Conservation (phyloP, 2,329 filamentous ascomycete genomes). For the Beauveria sp. region DNA sequence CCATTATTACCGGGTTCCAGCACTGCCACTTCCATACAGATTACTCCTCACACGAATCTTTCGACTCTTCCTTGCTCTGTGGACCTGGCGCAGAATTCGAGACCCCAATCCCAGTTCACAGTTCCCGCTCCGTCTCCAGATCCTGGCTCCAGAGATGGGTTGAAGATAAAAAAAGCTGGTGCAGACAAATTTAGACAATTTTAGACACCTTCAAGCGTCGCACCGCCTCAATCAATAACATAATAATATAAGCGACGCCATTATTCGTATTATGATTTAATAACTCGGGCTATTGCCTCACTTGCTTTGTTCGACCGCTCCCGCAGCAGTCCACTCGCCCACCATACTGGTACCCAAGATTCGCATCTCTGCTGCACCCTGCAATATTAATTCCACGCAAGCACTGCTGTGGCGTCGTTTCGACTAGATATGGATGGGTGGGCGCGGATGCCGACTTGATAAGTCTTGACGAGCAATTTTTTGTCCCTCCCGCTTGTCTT, state of each 20-base stretch:
- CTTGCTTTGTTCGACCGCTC: not conserved
- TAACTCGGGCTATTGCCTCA: not conserved
- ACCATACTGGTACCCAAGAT: not conserved
- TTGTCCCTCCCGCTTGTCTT: too few relatives aligned
- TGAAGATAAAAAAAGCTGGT: not conserved
- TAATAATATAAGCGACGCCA: too few relatives aligned
- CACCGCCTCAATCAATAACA: not conserved
- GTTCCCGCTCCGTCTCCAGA: not conserved
- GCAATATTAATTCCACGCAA: not conserved
- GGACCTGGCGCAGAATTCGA: not conserved
- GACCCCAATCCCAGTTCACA: not conserved
- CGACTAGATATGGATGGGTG: not conserved
- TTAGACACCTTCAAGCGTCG: not conserved
- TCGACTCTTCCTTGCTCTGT: not conserved
- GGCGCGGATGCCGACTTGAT: not conserved
- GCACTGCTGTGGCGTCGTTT: conserved; percentile 1
- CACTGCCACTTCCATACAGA: not conserved
- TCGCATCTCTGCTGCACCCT: not conserved
- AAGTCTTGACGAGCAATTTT: not conserved
- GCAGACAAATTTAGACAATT: not conserved
- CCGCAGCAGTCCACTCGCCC: not conserved
- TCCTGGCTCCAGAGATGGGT: not conserved
- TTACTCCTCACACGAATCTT: not conserved
- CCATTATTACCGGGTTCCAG: not conserved
- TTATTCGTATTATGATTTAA: not conserved